Evolutionary conservation across 495 filamentous ascomycete genomes (phyloP).

Genomic region (Cercophora samala): DNA sequence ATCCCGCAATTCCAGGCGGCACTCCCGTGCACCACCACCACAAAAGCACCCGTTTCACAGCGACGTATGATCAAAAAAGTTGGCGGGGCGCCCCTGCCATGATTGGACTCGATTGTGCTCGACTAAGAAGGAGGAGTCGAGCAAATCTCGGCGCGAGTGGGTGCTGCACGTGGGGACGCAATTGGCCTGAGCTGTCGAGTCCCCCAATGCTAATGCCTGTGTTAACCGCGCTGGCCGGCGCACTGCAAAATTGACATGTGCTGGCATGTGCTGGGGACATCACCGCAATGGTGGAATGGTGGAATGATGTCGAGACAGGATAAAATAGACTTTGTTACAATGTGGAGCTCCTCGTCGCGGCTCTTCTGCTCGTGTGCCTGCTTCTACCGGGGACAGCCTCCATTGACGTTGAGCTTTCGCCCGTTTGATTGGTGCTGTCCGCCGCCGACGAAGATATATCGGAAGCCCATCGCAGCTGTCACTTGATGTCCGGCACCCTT

Average conservation of each 20-base stretch:
- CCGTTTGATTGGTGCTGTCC: background rate
- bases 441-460: background rate
- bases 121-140: slow-evolving; percentile 6
- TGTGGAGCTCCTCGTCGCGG: background rate
- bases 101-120: slow-evolving; percentile 19
- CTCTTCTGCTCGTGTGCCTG: background rate
- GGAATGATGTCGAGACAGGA: slow-evolving; percentile 13
- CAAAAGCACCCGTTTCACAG: slow-evolving; percentile 16
- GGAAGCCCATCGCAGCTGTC: background rate
- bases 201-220: slow-evolving; percentile 26
- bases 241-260: background rate
- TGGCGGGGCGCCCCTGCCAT: slow-evolving; percentile 20
- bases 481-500: background rate
- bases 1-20: slow-evolving; percentile 9
- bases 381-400: background rate
- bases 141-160: slow-evolving; percentile 13
- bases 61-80: slow-evolving; percentile 17
- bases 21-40: slow-evolving; percentile 5
- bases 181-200: slow-evolving; percentile 18
- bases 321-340: slow-evolving; percentile 25
- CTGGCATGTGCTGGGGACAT: background rate
- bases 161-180: slow-evolving; percentile 27
- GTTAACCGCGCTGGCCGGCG: slow-evolving; percentile 25
- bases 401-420: background rate
- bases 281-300: slow-evolving; percentile 7